Conservation (phyloP, 2,329 filamentous ascomycete species). For the Verticillium isaacii region DNA sequence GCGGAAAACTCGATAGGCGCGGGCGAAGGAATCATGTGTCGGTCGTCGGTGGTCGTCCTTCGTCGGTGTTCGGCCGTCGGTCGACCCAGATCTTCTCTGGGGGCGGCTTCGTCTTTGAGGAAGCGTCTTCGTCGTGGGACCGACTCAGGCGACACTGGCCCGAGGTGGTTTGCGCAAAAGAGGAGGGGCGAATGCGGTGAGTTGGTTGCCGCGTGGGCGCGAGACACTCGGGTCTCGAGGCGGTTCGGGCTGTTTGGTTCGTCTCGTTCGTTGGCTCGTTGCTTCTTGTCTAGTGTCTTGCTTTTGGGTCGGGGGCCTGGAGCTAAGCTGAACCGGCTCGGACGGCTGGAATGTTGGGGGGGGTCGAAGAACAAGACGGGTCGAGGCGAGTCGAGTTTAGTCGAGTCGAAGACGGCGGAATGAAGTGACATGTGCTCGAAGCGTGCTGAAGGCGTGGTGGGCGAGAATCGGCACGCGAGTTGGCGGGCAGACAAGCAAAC, state of each 20-base stretch:
- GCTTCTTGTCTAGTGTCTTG: background rate
- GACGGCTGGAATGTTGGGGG: background rate
- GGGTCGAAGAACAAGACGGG: background rate
- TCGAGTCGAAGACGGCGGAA: background rate
- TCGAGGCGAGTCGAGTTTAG: background rate
- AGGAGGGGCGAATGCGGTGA: background rate
- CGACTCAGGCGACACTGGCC: background rate
- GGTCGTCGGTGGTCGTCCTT: background rate
- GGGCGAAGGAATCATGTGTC: background rate
- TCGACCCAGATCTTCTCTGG: background rate
- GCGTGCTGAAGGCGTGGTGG: background rate
- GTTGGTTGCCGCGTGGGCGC: background rate
- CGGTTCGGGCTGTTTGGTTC: background rate
- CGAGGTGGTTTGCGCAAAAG: background rate
- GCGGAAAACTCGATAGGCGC: background rate
- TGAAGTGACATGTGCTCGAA: background rate
- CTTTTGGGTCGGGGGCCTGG: background rate
- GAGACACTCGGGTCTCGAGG: background rate
- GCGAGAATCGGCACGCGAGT: background rate
- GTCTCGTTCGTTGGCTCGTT: background rate
- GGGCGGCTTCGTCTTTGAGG: background rate
- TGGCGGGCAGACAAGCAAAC: background rate
- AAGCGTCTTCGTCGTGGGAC: background rate
- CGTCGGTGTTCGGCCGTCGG: background rate
- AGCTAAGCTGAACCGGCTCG: background rate